Evolutionary conservation across 2,329 filamentous ascomycete species (phyloP).

Genomic region (Curvularia verruculosa): DNA sequence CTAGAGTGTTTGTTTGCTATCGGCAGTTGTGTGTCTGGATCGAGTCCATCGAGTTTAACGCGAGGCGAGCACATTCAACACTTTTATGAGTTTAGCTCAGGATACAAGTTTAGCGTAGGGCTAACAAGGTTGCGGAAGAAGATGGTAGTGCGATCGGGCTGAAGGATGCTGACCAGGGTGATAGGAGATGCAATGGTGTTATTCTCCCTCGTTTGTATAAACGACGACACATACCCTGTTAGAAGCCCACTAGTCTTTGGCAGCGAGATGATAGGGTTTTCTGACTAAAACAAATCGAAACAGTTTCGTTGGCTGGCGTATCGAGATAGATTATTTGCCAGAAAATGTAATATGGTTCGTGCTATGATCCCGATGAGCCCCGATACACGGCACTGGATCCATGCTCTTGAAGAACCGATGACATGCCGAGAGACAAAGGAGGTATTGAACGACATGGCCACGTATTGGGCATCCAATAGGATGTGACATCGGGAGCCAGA

Average conservation of each 20-base stretch:
- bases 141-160: background rate
- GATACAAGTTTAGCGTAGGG: background rate
- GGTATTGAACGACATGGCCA: constrained; percentile 11
- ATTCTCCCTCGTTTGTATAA: background rate
- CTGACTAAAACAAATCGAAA: constrained; percentile 5
- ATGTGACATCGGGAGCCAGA: constrained; percentile 3
- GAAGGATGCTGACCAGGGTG: background rate
- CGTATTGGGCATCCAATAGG: constrained; percentile 11
- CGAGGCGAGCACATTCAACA: background rate
- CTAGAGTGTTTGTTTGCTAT: background rate
- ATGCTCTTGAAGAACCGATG: constrained; percentile 6
- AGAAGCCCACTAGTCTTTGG: background rate
- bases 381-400: background rate
- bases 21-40: background rate
- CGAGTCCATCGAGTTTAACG: background rate
- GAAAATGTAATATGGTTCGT: constrained; percentile 1
- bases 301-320: background rate
- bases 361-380: constrained; percentile 3
- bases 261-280: constrained; percentile 1
- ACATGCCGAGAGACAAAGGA: constrained; percentile 10
- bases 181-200: background rate
- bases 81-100: background rate
- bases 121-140: background rate
- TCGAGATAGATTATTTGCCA: background rate
- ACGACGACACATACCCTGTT: background rate